A percentile compares a stretch with the other conserved stretches of the same genome.
Evolutionary conservation across 495 filamentous ascomycete species (phyloP).

Genomic region (Tuber microsphaerosporum): DNA sequence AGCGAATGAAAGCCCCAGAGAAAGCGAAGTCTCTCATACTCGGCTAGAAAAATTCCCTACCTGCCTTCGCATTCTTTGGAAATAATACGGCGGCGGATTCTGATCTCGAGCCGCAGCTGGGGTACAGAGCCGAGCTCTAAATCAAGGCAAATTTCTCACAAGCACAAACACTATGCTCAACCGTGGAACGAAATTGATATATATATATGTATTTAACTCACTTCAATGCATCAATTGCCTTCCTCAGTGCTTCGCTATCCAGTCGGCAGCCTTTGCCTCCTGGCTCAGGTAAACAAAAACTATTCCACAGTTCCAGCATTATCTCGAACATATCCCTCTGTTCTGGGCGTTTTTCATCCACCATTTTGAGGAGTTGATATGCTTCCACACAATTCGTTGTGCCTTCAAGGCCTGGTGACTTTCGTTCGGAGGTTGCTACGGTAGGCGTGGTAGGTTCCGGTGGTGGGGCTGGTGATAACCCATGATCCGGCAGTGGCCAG

Average conservation of each 20-base stretch:
- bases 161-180: neutral
- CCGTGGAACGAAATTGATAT: neutral
- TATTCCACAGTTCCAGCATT: conserved; percentile 26
- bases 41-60: neutral
- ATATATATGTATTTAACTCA: conserved; percentile 4
- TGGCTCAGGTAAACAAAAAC: conserved; percentile 11
- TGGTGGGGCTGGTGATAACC: neutral
- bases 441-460: neutral
- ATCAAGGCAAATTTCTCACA: neutral
- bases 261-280: conserved; percentile 24
- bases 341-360: conserved; percentile 21
- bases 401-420: neutral
- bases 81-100: neutral
- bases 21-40: neutral
- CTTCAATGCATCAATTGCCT: conserved; percentile 18
- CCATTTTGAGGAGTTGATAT: conserved; percentile 18
- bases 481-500: neutral
- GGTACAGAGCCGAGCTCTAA: neutral
- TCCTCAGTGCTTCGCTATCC: conserved; percentile 22
- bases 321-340: conserved; percentile 31
- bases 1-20: neutral
- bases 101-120: neutral
- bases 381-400: conserved; percentile 25
- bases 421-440: neutral
- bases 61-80: neutral